These are phyloP conservation scores for Tylopilus intermedius DNA, from an alignment of 768 basidiomycete species.

Conservation along the genomic window DNA sequence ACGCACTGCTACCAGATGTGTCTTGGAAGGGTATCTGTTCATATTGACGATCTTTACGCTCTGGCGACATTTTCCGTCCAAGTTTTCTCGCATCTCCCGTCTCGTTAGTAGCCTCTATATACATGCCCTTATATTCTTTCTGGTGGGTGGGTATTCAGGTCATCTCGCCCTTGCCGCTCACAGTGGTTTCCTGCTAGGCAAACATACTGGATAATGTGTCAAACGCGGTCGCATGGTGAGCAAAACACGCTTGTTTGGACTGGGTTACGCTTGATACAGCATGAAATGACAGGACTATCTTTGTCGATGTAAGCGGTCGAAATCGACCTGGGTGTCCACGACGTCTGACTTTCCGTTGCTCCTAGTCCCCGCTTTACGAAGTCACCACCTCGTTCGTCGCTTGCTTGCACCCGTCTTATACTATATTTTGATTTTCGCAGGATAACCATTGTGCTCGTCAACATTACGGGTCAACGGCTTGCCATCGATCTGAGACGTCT, in stretches of 20 bases:
- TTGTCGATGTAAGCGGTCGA: background rate
- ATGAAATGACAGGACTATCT: background rate
- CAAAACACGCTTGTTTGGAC: background rate
- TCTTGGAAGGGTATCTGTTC: slow-evolving; percentile 1
- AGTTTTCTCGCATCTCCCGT: background rate
- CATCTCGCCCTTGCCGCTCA: background rate
- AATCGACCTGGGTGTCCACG: too few species aligned
- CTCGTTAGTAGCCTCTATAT: background rate
- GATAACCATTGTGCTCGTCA: background rate
- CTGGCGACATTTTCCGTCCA: background rate
- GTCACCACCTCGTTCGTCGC: background rate
- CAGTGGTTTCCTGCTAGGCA: background rate
- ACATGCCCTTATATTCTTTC: background rate
- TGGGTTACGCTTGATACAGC: background rate
- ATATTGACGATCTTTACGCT: background rate
- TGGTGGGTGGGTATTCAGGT: background rate
- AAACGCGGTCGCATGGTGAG: background rate
- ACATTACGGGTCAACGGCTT: slow-evolving; percentile 3
- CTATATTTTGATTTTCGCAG: background rate
- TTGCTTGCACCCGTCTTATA: background rate
- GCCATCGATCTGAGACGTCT: slow-evolving; percentile 2
- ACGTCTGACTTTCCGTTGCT: background rate
- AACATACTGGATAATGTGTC: background rate
- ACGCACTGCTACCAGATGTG: background rate
- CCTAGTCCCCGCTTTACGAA: background rate